Conservation (phyloP, 306 rosid genomes). For the Vigna hirtella region DNA sequence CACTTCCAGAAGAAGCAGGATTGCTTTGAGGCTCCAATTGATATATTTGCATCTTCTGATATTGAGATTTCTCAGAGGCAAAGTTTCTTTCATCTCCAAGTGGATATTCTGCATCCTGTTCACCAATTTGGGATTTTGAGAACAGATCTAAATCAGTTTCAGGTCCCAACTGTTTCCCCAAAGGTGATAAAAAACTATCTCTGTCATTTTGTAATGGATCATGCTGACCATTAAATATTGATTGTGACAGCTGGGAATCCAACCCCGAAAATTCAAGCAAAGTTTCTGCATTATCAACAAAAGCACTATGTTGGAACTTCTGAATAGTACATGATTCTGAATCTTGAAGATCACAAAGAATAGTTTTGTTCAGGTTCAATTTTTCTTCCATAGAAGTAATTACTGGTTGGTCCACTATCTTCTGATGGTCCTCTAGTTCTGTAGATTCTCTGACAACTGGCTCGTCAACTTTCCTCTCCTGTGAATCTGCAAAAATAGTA, state of each 20-base stretch:
- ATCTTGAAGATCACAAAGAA: slow-evolving; percentile 46
- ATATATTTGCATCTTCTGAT: slow-evolving; percentile 46
- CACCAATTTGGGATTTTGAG: slow-evolving; percentile 52
- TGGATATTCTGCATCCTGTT: slow-evolving; percentile 44
- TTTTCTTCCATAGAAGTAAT: slow-evolving; percentile 47
- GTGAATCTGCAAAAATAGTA: slow-evolving; percentile 9
- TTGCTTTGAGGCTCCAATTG: slow-evolving; percentile 48
- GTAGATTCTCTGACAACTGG: slow-evolving; percentile 48
- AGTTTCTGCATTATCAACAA: slow-evolving; percentile 45
- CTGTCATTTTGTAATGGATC: slow-evolving; percentile 41
- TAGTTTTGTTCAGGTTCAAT: slow-evolving; percentile 40
- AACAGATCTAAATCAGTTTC: slow-evolving; percentile 48
- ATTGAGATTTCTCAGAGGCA: slow-evolving; percentile 52
- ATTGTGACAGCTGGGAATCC: slow-evolving; percentile 46
- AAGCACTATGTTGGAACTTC: slow-evolving; percentile 43
- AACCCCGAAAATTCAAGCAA: slow-evolving; percentile 48
- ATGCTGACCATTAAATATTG: slow-evolving; percentile 44
- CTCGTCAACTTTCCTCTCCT: slow-evolving; percentile 45
- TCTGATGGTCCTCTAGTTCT: slow-evolving; percentile 46
- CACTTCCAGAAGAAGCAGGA: slow-evolving; percentile 46
- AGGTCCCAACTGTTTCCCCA: slow-evolving; percentile 46
- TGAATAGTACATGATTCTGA: slow-evolving; percentile 43
- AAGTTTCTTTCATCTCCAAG: slow-evolving; percentile 49
- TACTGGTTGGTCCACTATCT: slow-evolving; percentile 44
- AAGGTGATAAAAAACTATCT: slow-evolving; percentile 46